A percentile compares a stretch with the other conserved stretches of the same genome.
phyloP scores from a whole-genome alignment of 78 protist species.

The Dictyostelium capitatum region DNA sequence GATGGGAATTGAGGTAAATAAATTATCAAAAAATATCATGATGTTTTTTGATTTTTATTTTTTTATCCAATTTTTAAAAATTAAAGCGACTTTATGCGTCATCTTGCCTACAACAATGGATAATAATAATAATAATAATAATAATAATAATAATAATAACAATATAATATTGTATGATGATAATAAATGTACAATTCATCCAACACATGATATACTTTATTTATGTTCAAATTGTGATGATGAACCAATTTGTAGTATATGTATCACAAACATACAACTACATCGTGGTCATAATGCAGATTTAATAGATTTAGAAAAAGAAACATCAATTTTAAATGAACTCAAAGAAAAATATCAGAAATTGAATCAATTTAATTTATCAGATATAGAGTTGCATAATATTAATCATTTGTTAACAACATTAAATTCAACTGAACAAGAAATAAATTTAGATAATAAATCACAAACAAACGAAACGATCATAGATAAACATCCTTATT shows the following conservation, averaged over 20 bases:
- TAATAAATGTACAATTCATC: conserved; percentile 3
- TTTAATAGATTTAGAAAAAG: background rate
- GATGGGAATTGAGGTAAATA: no score
- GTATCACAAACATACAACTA: background rate
- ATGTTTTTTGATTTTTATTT: no score
- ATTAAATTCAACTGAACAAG: no score
- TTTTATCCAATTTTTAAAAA: no score
- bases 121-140: no score
- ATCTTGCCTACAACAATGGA: no score
- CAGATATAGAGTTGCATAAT: no score
- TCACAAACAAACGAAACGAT: background rate
- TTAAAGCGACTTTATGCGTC: no score
- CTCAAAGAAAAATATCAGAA: background rate
- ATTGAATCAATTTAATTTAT: background rate
- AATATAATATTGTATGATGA: background rate
- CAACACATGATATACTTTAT: background rate
- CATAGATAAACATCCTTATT: background rate
- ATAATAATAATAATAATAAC: no score
- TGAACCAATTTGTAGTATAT: background rate
- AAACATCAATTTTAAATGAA: background rate
- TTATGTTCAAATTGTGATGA: background rate
- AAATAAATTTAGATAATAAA: background rate
- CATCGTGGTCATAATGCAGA: background rate
- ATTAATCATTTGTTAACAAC: background rate
- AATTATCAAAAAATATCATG: no score